These are phyloP conservation scores for Dioscorea alata DNA, from an alignment of 106 monocot genomes.

Conservation along the genomic window DNA sequence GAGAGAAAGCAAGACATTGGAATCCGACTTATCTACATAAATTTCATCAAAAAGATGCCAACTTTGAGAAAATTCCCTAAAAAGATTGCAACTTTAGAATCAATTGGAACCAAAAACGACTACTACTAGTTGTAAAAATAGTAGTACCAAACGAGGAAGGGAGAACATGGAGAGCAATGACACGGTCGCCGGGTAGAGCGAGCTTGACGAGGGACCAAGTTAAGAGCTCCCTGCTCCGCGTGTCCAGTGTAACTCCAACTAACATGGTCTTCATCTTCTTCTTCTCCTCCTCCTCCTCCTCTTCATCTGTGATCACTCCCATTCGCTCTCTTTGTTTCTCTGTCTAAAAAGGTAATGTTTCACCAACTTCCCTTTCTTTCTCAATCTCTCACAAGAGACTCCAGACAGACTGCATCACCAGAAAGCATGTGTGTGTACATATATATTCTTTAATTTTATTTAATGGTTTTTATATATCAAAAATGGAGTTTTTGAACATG, in stretches of 20 bases:
- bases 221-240: constrained; percentile 44
- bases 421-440: no score
- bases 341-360: not conserved
- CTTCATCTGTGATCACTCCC: not conserved
- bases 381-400: no score
- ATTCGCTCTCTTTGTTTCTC: not conserved
- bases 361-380: no score
- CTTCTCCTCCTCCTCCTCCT: not conserved
- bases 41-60: not conserved
- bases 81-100: not conserved
- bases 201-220: constrained; percentile 71
- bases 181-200: constrained; percentile 38
- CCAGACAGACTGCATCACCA: no score
- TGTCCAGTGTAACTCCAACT: constrained; percentile 50
- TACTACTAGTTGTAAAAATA: not conserved
- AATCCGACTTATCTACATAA: constrained; percentile 18
- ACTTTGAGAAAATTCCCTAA: no score
- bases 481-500: no score
- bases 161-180: constrained; percentile 50
- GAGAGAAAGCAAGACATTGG: constrained; percentile 24
- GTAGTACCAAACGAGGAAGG: constrained; percentile 7
- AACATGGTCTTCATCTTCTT: constrained; percentile 26
- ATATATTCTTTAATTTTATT: no score
- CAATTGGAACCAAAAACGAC: not conserved
- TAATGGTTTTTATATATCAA: no score